Conservation (phyloP, 768 basidiomycete genomes). For the Hericium rajendrae region DNA sequence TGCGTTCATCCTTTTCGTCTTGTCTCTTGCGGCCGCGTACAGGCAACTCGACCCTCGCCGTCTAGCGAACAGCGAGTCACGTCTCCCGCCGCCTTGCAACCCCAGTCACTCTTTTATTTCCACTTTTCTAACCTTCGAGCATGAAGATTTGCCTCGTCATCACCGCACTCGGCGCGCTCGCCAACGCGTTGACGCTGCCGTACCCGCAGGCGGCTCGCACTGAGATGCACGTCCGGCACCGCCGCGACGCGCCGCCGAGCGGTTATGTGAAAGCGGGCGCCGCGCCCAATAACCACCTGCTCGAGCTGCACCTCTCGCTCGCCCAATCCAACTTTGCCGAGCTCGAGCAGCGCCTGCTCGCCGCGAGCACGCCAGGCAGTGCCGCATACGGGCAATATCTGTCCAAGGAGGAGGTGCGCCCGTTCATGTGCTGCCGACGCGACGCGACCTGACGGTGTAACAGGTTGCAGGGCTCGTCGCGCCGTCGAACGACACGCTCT, state of each 20-base stretch:
- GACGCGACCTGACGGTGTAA: too few species aligned
- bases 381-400: not conserved
- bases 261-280: not conserved
- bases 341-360: not conserved
- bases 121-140: too few species aligned
- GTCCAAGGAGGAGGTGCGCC: not conserved
- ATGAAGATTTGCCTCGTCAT: too few species aligned
- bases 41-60: too few species aligned
- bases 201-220: too few species aligned
- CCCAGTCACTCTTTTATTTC: too few species aligned
- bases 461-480: slow-evolving; percentile 1
- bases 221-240: not conserved
- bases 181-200: too few species aligned
- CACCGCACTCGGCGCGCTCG: too few species aligned
- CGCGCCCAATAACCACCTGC: not conserved
- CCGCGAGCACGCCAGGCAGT: not conserved
- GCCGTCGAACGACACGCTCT: not conserved
- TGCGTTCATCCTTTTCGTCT: too few species aligned
- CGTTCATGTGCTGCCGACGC: not conserved
- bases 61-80: too few species aligned
- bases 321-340: not conserved
- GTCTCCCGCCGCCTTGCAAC: too few species aligned
- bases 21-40: too few species aligned
- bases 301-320: not conserved
- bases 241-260: not conserved